Base-by-base conservation (phyloP, 2,329 filamentous ascomycete species). In the Fusarium succisae region DNA sequence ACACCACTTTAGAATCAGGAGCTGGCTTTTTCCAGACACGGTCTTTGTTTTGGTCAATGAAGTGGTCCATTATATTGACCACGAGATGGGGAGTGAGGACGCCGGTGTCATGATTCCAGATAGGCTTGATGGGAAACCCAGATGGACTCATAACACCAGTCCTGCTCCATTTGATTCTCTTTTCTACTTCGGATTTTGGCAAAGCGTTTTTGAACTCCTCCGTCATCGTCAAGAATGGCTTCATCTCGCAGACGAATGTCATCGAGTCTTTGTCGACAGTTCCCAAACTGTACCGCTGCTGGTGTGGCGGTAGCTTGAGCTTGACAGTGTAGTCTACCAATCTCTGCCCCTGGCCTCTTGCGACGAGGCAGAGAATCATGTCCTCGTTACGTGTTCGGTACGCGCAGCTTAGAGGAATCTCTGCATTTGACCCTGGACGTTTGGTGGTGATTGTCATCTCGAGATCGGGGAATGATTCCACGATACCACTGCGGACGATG, bases 241-340 rank as follows among this genome's bases (percentile, higher is more conserved):
- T 56, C 53, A 56, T 9, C 38, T 56, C 53, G 26, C 53, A 56
- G 38, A 6, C 12, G 0, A 56, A 56, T 1, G 1, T 0, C 38
- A 56, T 24, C 0, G 2, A 44, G 2, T 56, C 53, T 14, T 44
- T 44, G 2, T 2, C 1, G 26, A 56, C 24, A 1, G 0, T 1
- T 11, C 53, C 53, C 12, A 56, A 1, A 13, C 1, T 32, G 15
- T 56, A 56, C 0, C 53, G 38, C 2, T 56, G 53, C 2, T 56
- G 53, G 0, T 56, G 53, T 24, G 53, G 53, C 0, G 53, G 53
- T 20, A 56, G 38, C 5, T 56, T 56, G 8, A 56, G 53, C 26
- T 56, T 20, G 38, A 56, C 53, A 3, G 6, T 56, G 22, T 44
- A 56, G 17, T 56, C 53, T 20, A 56, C 53, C 38, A 56, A 3